Evolutionary conservation across 2,329 filamentous ascomycete genomes (phyloP).

Genomic region (Diaporthe caulivora): DNA sequence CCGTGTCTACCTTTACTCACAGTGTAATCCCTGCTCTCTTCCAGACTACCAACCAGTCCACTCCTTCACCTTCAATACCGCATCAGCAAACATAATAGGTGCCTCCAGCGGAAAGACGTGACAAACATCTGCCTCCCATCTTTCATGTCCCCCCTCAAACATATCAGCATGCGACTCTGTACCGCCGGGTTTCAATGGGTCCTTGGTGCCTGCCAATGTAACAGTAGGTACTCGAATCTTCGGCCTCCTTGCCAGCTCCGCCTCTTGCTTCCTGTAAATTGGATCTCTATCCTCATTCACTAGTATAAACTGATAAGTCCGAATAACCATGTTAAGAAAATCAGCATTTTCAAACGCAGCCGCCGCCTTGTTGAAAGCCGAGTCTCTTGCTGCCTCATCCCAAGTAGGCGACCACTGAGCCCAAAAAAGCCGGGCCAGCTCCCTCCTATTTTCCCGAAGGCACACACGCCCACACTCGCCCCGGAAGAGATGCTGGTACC

Average conservation of each 20-base stretch:
- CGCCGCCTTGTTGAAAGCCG: background rate
- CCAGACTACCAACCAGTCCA: background rate
- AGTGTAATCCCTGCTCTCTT: background rate
- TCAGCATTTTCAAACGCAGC: background rate
- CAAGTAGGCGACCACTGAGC: background rate
- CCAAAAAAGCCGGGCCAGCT: background rate
- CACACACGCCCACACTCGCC: background rate
- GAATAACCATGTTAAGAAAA: background rate
- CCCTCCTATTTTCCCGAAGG: background rate
- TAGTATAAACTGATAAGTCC: background rate
- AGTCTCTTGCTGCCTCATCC: background rate
- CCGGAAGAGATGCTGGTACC: constrained; percentile 19
- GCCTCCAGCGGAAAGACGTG: background rate
- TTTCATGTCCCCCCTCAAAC: background rate
- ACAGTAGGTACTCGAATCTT: constrained; percentile 1
- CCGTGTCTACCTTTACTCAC: background rate
- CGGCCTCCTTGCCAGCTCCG: background rate
- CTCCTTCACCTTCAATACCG: background rate
- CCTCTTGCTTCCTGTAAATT: background rate
- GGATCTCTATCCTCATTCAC: background rate
- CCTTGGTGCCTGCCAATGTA: background rate
- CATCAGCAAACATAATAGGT: background rate
- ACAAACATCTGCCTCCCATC: background rate
- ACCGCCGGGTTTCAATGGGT: constrained; percentile 1
- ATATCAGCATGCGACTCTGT: background rate